Base-by-base conservation (phyloP, 2,329 filamentous ascomycete species). In the Fulvia fulva region DNA sequence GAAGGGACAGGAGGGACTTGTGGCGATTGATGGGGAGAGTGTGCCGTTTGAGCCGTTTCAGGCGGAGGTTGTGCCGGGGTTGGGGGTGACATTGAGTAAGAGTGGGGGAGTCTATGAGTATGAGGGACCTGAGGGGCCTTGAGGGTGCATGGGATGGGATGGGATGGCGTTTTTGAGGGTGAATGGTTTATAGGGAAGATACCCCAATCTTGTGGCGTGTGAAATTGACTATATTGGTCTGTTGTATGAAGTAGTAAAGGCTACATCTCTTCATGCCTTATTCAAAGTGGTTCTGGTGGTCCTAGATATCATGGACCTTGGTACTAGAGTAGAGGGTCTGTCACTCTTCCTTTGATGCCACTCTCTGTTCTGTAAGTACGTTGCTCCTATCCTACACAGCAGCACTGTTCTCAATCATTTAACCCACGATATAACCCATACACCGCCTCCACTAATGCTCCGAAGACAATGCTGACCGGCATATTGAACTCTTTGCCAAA, bases 1-100 rank as follows among this genome's bases (percentile, higher is more conserved):
- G 21, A 64, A 87, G 62, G 81, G 87, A 67, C 78, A 83, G 41
- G 82, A 87, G 62, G 93, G 93, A 1, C 94, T 89, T 72, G 95
- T 99, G 71, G 95, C 91, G 72, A 91, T 99, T 64, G 94, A 97
- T 70, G 94, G 94, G 37, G 94, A 99, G 76, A 82, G 83, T 55
- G 81, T 96, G 2, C 89, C 91, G 0, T 97, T 96, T 71, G 87
- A 87, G 67, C 88, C 90, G 0, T 95, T 97, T 71, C 94, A 99
- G 77, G 90, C 87, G 2, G 94, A 99, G 75, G 81, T 97, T 6
- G 91, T 97, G 72, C 83, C 79, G 53, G 89, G 88, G 0, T 78
- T 99, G 23, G 94, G 90, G 0, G 90, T 89, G 3, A 89, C 93
- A n/a, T 78, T 97, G 63, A 90, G 90, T 51, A 90, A 88, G 75